Evolutionary conservation across 2,329 filamentous ascomycete genomes (phyloP).

Genomic region (Claviceps quebecensis): DNA sequence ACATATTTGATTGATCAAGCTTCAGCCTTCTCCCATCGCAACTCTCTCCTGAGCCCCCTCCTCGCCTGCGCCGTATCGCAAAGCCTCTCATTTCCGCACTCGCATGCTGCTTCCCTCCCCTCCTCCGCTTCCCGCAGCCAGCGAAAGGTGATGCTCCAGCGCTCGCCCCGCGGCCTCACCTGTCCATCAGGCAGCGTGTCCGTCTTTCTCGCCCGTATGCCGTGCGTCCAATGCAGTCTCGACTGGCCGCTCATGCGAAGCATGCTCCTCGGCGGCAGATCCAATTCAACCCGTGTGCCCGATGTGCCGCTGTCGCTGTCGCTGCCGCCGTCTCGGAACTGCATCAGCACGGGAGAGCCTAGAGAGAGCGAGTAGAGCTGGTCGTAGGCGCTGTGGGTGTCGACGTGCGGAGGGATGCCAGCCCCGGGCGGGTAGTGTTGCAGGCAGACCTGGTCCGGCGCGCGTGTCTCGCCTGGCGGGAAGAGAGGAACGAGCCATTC

Average conservation of each 20-base stretch:
- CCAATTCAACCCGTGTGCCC: slow-evolving; percentile 25
- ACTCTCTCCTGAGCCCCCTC: slow-evolving; percentile 33
- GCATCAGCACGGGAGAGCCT: slow-evolving; percentile 29
- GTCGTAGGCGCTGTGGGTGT: slow-evolving; percentile 34
- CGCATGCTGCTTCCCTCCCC: slow-evolving; percentile 27
- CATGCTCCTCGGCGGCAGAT: slow-evolving; percentile 34
- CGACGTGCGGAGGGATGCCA: slow-evolving; percentile 47
- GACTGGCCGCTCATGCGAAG: slow-evolving; percentile 36
- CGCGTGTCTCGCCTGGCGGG: slow-evolving; percentile 26
- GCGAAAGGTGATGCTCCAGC: slow-evolving; percentile 43
- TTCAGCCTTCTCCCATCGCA: slow-evolving; percentile 27
- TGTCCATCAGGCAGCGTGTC: slow-evolving; percentile 32
- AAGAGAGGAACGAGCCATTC: slow-evolving; percentile 35
- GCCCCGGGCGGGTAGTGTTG: slow-evolving; percentile 46
- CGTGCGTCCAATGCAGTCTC: slow-evolving; percentile 41
- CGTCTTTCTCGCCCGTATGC: slow-evolving; percentile 38
- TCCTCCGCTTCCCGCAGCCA: slow-evolving; percentile 26
- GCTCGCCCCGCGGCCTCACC: slow-evolving; percentile 26
- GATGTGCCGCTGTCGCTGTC: too few species aligned
- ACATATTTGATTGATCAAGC: too few species aligned
- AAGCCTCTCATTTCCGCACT: slow-evolving; percentile 33
- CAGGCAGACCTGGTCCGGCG: slow-evolving; percentile 43
- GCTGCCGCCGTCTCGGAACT: slow-evolving; percentile 23
- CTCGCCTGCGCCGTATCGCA: slow-evolving; percentile 37
- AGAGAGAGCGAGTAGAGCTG: slow-evolving; percentile 32